Conservation (phyloP, 352 stramenopile species). For the Globisporangium sylvaticum region DNA sequence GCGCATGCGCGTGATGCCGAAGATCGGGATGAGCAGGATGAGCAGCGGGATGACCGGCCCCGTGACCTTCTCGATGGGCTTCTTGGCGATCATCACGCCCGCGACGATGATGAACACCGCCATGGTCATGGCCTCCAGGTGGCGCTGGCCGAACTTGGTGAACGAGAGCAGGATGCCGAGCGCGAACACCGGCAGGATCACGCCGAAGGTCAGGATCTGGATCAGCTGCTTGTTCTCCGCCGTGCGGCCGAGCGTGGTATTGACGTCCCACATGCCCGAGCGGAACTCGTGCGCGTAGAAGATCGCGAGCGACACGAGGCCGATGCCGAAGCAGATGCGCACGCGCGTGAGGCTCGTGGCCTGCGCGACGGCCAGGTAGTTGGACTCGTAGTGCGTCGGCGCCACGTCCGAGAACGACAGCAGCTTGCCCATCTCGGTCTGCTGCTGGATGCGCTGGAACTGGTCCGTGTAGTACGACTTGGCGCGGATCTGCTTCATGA, state of each 20-base stretch:
- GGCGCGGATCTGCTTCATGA: slow-evolving; percentile 77
- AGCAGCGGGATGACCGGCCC: slow-evolving; percentile 69
- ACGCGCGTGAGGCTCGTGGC: slow-evolving; percentile 46
- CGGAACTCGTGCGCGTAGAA: slow-evolving; percentile 58
- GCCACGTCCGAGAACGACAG: slow-evolving; percentile 61
- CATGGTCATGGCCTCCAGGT: slow-evolving; percentile 65
- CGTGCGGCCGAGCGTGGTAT: slow-evolving; percentile 28
- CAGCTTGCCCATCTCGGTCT: slow-evolving; percentile 60
- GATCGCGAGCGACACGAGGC: slow-evolving; percentile 42
- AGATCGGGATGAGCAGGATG: slow-evolving; percentile 81
- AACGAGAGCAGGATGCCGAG: slow-evolving; percentile 54
- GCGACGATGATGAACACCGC: slow-evolving; percentile 57
- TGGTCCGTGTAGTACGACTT: slow-evolving; percentile 78
- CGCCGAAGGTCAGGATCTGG: slow-evolving; percentile 51
- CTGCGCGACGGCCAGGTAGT: slow-evolving; percentile 55
- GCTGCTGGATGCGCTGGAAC: slow-evolving; percentile 77
- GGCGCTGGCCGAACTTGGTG: slow-evolving; percentile 35
- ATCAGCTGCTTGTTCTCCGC: slow-evolving; percentile 39
- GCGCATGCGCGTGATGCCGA: slow-evolving; percentile 81
- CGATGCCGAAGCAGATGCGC: slow-evolving; percentile 57
- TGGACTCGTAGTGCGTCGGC: slow-evolving; percentile 59
- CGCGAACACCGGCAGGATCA: slow-evolving; percentile 51
- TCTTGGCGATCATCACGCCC: slow-evolving; percentile 73
- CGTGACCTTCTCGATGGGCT: slow-evolving; percentile 63
- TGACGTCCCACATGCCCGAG: slow-evolving; percentile 36